phyloP scores from a whole-genome alignment of 2,329 filamentous ascomycete genomes.

The Apiospora rasikravindrae region DNA sequence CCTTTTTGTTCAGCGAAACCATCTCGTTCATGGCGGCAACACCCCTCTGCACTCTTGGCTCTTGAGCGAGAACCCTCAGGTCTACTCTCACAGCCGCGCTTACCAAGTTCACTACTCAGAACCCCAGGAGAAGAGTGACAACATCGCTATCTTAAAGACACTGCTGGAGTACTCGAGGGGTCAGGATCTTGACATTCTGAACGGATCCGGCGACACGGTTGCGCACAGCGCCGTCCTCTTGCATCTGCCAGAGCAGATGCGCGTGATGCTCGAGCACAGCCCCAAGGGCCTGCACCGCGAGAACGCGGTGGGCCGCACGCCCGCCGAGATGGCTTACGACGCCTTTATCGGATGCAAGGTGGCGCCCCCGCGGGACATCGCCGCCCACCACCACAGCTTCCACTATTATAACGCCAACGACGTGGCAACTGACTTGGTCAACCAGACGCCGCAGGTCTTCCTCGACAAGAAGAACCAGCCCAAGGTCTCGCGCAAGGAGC shows the following conservation, averaged over 20 bases:
- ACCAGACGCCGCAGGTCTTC: not conserved
- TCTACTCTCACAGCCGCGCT: constrained; percentile 15
- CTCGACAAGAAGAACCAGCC: not conserved
- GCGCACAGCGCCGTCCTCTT: constrained; percentile 62
- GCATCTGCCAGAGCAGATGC: constrained; percentile 42
- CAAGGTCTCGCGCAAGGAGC: not conserved
- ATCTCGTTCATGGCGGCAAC: constrained; percentile 54
- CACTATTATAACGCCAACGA: not conserved
- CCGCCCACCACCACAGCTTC: constrained; percentile 13
- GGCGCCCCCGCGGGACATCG: constrained; percentile 27
- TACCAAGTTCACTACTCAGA: constrained; percentile 25
- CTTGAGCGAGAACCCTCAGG: constrained; percentile 26
- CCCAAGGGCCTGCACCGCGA: constrained; percentile 70
- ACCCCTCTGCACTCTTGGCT: constrained; percentile 71
- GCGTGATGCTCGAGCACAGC: constrained; percentile 57
- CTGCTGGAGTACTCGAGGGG: constrained; percentile 63
- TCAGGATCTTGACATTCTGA: constrained; percentile 61
- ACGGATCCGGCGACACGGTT: constrained; percentile 68
- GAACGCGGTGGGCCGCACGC: constrained; percentile 77
- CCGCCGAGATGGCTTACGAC: constrained; percentile 70
- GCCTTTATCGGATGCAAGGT: constrained; percentile 49
- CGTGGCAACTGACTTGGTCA: not conserved
- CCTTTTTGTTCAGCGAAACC: constrained; percentile 64
- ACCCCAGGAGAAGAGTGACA: constrained; percentile 33
- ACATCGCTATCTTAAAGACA: constrained; percentile 50